Conservation (phyloP, 2,329 filamentous ascomycete species). For the Stachybotrys chartarum region DNA sequence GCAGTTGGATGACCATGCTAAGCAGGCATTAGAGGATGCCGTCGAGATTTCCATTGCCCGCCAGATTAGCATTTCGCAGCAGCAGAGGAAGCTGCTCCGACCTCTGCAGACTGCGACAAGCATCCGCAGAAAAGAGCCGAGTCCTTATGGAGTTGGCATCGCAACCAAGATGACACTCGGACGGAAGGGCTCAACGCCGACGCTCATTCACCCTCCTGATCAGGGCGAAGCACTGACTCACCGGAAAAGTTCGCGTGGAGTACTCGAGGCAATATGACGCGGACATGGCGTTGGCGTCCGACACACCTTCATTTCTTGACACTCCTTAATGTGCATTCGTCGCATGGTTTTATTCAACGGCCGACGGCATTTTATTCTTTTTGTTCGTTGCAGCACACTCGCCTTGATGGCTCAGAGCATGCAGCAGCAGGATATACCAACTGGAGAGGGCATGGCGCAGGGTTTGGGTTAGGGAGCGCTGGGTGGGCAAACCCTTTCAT, state of each 20-base stretch:
- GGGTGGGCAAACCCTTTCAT: neutral
- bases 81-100: conserved; percentile 54
- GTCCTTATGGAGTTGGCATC: conserved; percentile 5
- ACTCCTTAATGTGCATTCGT: neutral
- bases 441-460: neutral
- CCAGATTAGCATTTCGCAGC: conserved; percentile 57
- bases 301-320: neutral
- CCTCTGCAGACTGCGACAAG: conserved; percentile 35
- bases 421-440: neutral
- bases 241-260: neutral
- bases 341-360: neutral
- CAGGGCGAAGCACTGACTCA: neutral
- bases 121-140: conserved; percentile 12
- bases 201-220: neutral
- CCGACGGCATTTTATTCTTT: neutral
- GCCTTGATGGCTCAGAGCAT: neutral
- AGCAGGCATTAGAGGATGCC: conserved; percentile 39
- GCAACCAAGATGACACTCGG: conserved; percentile 13
- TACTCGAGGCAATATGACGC: neutral
- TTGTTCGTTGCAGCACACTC: neutral
- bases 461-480: neutral
- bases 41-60: conserved; percentile 62
- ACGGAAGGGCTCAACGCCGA: conserved; percentile 7
- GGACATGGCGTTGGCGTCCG: neutral
- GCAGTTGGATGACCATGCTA: conserved; percentile 10